Evolutionary conservation across 2,329 filamentous ascomycete genomes (phyloP).

Genomic region (Trichoderma endophyticum): DNA sequence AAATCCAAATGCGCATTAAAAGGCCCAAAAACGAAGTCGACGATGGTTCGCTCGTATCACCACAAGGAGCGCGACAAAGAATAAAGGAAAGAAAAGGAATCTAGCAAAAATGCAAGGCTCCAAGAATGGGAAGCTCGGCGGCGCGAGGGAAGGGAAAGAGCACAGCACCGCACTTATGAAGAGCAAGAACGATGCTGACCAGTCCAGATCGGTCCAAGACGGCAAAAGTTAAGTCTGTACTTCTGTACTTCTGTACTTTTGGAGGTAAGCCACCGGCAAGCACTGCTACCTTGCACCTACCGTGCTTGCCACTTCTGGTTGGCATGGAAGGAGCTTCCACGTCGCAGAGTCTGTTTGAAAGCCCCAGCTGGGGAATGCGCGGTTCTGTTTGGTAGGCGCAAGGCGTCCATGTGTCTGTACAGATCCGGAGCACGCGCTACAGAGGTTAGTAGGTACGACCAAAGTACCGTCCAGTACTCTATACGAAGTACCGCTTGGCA

Average conservation of each 20-base stretch:
- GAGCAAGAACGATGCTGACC: not conserved
- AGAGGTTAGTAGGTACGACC: too few species aligned
- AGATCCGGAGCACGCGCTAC: not conserved
- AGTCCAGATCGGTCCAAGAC: slow-evolving; percentile 4
- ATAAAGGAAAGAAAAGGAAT: slow-evolving; percentile 1
- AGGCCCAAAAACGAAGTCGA: not conserved
- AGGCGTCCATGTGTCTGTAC: not conserved
- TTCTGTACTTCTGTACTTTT: not conserved
- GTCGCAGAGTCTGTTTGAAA: not conserved
- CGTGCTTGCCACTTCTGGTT: slow-evolving; percentile 4
- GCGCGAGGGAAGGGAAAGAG: not conserved
- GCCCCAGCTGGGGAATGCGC: not conserved
- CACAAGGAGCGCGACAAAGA: not conserved
- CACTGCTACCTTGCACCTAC: not conserved
- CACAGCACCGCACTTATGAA: not conserved
- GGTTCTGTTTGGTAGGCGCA: not conserved
- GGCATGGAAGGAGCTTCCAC: slow-evolving; percentile 10
- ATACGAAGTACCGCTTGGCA: not conserved
- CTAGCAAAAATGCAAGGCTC: not conserved
- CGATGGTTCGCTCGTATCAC: not conserved
- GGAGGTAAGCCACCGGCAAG: not conserved
- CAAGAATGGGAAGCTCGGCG: not conserved
- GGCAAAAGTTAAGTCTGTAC: not conserved
- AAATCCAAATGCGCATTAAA: not conserved
- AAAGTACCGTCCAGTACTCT: not conserved